Base-by-base conservation (phyloP, 139 green algal genomes). In the Closterium sp. region DNA sequence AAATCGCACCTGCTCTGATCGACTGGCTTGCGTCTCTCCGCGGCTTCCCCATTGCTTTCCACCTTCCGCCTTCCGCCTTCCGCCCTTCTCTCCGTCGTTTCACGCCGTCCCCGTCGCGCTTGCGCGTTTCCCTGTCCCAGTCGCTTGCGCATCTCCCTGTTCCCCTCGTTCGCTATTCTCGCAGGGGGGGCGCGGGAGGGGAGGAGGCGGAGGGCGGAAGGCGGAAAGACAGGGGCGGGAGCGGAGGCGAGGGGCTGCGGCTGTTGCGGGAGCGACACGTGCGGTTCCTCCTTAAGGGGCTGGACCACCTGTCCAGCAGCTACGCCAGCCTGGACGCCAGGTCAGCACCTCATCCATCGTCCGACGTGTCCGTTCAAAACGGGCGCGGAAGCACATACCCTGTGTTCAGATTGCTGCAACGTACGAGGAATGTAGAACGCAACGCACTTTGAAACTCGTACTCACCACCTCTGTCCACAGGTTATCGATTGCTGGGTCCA, bases 291-390 rank as follows among this genome's bases (percentile, higher is more conserved):
- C 88, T 95, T 2, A 85, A 43, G 3, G 96, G 96, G 33, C 88
- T 98, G 7, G 92, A 96, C 2, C 25, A 88, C 87, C 93, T 97
- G 5, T 81, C 34, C 10, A 84, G 90, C 43, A 94, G 92, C 25
- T 98, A 97, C 84, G 93, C 95, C 0, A 92, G 92, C 3, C 93
- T 99, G 34, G 97, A 98, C 25, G 86, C 91, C 31, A 93, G 91
- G 91, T 93, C 34, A 86, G 76, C 87, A 87, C 21, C n/a, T 84
- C 34, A 30, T 7, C n/a, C 19, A 8, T 32, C 30, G 32, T 32
- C 9, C 86, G 8, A 90, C 32, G 86, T 32, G 8, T 90, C 6
- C 86, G 64, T 84, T n/a, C n/a, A n/a, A n/a, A n/a, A n/a, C n/a
- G n/a, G n/a, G n/a, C n/a, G n/a, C n/a, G n/a, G n/a, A n/a, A n/a